Percentiles rank a stretch among this genome's conserved stretches.
Conservation (phyloP, 2,329 filamentous ascomycete species). For the Cladophialophora carrionii region DNA sequence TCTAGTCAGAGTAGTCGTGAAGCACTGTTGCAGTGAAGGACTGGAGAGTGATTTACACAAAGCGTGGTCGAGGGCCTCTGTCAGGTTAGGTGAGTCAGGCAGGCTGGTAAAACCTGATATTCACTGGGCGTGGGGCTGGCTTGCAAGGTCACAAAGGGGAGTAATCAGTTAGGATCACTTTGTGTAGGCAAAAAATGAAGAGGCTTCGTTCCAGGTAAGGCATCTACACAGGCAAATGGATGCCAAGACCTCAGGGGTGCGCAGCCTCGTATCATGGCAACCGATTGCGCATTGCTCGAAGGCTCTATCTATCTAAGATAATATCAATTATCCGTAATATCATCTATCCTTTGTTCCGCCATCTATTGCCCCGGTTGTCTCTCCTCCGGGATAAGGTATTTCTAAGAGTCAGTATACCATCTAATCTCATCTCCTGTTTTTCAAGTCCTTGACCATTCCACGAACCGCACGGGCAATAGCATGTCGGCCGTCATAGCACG, state of each 20-base stretch:
- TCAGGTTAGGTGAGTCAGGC: background rate
- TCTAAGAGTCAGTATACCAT: no score
- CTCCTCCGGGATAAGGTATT: no score
- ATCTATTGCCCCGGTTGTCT: no score
- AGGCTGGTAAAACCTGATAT: background rate
- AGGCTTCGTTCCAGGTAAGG: background rate
- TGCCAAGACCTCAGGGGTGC: background rate
- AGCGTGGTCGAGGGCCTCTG: background rate
- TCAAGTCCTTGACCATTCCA: conserved; percentile 22
- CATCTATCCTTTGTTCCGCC: no score
- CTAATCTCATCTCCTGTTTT: conserved; percentile 4
- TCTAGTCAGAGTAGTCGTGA: background rate
- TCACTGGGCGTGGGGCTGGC: background rate
- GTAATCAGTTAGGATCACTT: background rate
- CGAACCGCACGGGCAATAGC: conserved; percentile 25
- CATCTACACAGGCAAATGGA: background rate
- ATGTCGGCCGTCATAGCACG: conserved; percentile 32
- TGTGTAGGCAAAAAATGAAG: background rate
- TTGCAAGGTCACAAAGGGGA: background rate
- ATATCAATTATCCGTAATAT: no score
- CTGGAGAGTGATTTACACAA: background rate
- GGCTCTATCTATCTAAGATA: no score
- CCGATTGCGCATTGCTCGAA: no score
- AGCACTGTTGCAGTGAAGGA: background rate
- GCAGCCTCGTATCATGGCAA: background rate